Evolutionary conservation across 2,329 filamentous ascomycete genomes (phyloP).

Genomic region (Didymella exigua): DNA sequence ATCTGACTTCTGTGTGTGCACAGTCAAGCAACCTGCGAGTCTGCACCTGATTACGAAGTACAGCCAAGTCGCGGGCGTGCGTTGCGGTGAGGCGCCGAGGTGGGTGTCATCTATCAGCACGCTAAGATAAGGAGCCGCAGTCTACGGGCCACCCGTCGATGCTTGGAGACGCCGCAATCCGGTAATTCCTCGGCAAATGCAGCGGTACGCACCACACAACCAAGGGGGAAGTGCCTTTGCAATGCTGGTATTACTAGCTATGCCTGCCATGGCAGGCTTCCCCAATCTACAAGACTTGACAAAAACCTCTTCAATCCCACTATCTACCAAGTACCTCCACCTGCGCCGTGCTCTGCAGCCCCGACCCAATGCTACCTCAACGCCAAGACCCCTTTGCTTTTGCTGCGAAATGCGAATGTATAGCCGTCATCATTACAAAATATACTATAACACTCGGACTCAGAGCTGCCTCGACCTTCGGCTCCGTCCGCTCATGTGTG

Average conservation of each 20-base stretch:
- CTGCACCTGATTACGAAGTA: neutral
- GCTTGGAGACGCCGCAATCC: neutral
- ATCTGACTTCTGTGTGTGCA: neutral
- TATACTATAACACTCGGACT: neutral
- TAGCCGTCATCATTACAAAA: constrained; percentile 8
- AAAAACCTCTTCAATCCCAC: too few relatives aligned
- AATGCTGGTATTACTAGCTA: neutral
- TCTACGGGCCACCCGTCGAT: neutral
- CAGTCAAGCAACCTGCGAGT: neutral
- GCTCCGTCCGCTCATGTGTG: constrained; percentile 34
- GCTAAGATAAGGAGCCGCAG: constrained; percentile 4
- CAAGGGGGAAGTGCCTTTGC: neutral
- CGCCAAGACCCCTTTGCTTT: neutral
- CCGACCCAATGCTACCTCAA: neutral
- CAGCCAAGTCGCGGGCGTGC: constrained; percentile 8
- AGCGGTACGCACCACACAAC: neutral
- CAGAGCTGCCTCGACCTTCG: constrained; percentile 13
- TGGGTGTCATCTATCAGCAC: constrained; percentile 10
- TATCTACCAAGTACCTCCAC: neutral
- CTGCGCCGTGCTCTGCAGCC: constrained; percentile 8
- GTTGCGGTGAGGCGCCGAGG: constrained; percentile 19
- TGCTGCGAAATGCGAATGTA: neutral
- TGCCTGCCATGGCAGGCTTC: neutral
- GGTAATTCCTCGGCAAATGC: neutral
- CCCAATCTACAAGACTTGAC: neutral